phyloP scores from a whole-genome alignment of 73 alveolate species.

The Paraurostyla sp. region DNA sequence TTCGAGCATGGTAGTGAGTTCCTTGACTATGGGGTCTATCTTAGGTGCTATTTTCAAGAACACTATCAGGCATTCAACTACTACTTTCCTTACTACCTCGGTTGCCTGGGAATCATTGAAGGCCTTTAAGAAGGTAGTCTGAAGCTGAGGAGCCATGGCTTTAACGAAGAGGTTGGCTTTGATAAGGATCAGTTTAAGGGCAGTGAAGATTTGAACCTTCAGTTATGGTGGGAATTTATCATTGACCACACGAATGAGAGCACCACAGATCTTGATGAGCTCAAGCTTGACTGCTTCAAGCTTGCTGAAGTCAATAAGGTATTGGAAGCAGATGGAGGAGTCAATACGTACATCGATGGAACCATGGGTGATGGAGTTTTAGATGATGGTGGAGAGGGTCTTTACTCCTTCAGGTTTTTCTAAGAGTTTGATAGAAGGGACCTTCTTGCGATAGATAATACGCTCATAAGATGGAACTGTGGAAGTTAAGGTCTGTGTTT shows the following conservation, averaged over 20 bases:
- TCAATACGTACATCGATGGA: constrained; percentile 58
- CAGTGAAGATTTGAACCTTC: constrained; percentile 77
- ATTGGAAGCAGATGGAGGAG: constrained; percentile 60
- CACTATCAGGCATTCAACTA: constrained; percentile 25
- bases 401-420: constrained; percentile 62
- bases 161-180: constrained; percentile 60
- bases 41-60: constrained; percentile 60
- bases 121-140: constrained; percentile 81
- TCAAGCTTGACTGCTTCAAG: constrained; percentile 51
- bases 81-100: constrained; percentile 49
- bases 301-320: constrained; percentile 65
- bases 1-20: constrained; percentile 54
- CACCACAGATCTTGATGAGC: constrained; percentile 82
- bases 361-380: constrained; percentile 62
- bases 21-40: constrained; percentile 67
- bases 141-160: constrained; percentile 84
- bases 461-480: constrained; percentile 7
- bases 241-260: constrained; percentile 84
- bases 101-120: constrained; percentile 68
- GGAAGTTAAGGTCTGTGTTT: background rate
- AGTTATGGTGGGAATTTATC: constrained; percentile 86
- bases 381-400: constrained; percentile 50
- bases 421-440: constrained; percentile 51
- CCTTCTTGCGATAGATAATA: constrained; percentile 43
- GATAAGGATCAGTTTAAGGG: constrained; percentile 63